Conservation (phyloP, 768 basidiomycete species). For the Phaffia australis region DNA sequence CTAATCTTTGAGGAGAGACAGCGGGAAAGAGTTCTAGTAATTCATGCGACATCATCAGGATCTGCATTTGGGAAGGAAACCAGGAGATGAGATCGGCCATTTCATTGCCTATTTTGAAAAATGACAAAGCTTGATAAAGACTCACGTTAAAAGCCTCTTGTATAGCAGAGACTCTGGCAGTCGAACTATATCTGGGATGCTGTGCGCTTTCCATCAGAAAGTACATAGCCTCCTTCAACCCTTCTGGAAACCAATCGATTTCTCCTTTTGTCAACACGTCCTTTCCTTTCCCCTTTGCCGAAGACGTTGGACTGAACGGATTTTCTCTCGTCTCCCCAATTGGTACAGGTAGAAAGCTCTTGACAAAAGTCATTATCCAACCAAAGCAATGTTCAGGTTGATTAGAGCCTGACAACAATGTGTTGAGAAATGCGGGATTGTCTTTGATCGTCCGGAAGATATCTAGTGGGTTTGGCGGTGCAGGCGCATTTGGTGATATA, state of each 20-base stretch:
- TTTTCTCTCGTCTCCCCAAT: slow-evolving; percentile 15
- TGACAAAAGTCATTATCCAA: slow-evolving; percentile 5
- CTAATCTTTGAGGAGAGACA: slow-evolving; percentile 10
- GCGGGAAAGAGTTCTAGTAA: slow-evolving; percentile 17
- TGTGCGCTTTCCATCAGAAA: slow-evolving; percentile 73
- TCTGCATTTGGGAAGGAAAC: slow-evolving; percentile 19
- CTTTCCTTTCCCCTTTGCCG: slow-evolving; percentile 36
- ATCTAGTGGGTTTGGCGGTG: slow-evolving; percentile 45
- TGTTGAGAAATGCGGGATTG: slow-evolving; percentile 43
- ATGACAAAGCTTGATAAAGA: slow-evolving; percentile 28
- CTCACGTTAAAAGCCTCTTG: slow-evolving; percentile 54
- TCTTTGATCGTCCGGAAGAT: slow-evolving; percentile 75
- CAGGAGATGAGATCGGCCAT: too few relatives aligned
- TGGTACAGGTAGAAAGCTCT: slow-evolving; percentile 1
- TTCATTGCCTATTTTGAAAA: slow-evolving; percentile 19
- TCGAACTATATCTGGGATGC: slow-evolving; percentile 54
- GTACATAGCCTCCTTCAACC: slow-evolving; percentile 60
- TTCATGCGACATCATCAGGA: slow-evolving; percentile 9
- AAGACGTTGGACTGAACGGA: slow-evolving; percentile 13
- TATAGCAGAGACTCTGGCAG: slow-evolving; percentile 53
- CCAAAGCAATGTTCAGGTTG: not conserved
- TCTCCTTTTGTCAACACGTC: slow-evolving; percentile 24
- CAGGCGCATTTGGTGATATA: slow-evolving; percentile 1
- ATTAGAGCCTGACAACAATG: slow-evolving; percentile 27
- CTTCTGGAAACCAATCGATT: slow-evolving; percentile 46